Evolutionary conservation across 495 filamentous ascomycete genomes (phyloP).

Genomic region (Apiosordaria backusii): DNA sequence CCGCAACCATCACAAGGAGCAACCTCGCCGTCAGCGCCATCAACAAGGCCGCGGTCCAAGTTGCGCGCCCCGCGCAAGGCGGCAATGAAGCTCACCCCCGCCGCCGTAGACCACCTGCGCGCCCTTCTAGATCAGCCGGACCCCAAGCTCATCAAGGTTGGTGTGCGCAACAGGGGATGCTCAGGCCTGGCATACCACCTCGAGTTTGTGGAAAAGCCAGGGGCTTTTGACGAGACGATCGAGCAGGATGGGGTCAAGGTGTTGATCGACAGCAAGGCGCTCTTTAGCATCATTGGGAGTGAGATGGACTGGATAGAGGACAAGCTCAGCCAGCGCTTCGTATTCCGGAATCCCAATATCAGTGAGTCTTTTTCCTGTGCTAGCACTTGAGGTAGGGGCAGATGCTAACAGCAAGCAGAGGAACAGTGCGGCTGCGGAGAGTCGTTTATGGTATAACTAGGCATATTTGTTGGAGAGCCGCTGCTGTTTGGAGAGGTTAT

Average conservation of each 20-base stretch:
- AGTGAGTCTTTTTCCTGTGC: conserved; percentile 58
- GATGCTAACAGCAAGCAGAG: conserved; percentile 58
- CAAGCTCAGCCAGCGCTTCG: conserved; percentile 81
- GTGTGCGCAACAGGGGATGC: conserved; percentile 93
- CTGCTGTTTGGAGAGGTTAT: conserved; percentile 2
- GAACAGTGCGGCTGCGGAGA: conserved; percentile 96
- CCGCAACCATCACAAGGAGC: background rate
- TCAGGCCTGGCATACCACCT: conserved; percentile 93
- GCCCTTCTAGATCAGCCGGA: conserved; percentile 73
- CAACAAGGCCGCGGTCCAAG: conserved; percentile 54
- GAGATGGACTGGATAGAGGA: conserved; percentile 99
- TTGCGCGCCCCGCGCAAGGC: conserved; percentile 79
- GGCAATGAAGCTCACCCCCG: conserved; percentile 77
- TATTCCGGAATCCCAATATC: conserved; percentile 96
- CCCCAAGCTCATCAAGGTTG: conserved; percentile 88
- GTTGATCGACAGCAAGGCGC: conserved; percentile 90
- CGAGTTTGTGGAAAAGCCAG: conserved; percentile 90
- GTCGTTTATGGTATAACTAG: conserved; percentile 78
- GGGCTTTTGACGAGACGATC: conserved; percentile 83
- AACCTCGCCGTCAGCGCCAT: background rate
- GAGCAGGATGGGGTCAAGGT: conserved; percentile 97
- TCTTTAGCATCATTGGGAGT: conserved; percentile 96
- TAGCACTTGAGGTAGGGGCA: background rate
- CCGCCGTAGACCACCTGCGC: conserved; percentile 72
- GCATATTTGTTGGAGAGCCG: no score